These are phyloP conservation scores for Suillus luteus DNA, from an alignment of 768 basidiomycete species.

Conservation along the genomic window DNA sequence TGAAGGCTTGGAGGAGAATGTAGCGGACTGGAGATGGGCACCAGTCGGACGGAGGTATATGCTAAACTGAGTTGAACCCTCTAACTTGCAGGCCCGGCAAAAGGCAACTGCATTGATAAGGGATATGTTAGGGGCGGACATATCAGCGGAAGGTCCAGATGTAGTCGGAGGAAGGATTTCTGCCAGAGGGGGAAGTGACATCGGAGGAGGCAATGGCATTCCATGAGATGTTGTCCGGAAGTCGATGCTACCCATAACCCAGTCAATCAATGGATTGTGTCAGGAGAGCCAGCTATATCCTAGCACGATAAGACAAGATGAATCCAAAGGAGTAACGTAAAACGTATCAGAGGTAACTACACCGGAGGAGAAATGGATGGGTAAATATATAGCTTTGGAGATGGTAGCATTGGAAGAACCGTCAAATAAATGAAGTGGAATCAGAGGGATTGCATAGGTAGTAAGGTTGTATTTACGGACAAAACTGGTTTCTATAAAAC, in stretches of 20 bases:
- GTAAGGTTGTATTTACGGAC: neutral
- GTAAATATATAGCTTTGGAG: slow-evolving; percentile 5
- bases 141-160: neutral
- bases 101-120: neutral
- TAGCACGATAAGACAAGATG: slow-evolving; percentile 4
- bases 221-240: neutral
- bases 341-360: slow-evolving; percentile 3
- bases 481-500: neutral
- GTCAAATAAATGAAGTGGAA: neutral
- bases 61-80: neutral
- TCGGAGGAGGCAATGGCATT: neutral
- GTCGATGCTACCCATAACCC: neutral
- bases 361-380: neutral
- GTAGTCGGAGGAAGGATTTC: neutral
- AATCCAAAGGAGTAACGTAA: slow-evolving; percentile 12
- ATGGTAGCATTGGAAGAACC: neutral
- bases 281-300: slow-evolving; percentile 15
- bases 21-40: neutral
- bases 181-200: neutral
- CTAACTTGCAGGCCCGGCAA: no score
- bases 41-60: neutral
- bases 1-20: neutral
- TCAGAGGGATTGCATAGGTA: neutral
- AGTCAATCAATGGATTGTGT: neutral
- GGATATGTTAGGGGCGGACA: neutral